Evolutionary conservation across 2,329 filamentous ascomycete species (phyloP).

Genomic region (Stenocarpella maydis): DNA sequence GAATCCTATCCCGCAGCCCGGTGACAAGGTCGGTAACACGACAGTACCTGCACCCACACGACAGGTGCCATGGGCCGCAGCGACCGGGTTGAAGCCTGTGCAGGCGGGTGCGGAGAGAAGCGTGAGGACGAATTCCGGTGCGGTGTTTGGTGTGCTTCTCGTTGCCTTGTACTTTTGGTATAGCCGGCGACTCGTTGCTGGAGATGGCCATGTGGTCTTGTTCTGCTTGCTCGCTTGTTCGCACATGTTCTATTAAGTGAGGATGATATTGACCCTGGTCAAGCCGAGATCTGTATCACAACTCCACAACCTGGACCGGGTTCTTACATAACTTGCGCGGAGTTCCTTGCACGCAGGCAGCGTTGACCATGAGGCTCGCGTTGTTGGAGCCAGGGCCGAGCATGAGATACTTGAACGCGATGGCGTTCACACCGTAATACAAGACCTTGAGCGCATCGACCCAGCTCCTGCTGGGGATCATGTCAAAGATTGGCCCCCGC

Average conservation of each 20-base stretch:
- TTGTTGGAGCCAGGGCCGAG: conserved; percentile 58
- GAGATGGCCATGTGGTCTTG: neutral
- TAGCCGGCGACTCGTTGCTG: neutral
- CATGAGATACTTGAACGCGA: conserved; percentile 67
- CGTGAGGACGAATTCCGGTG: neutral
- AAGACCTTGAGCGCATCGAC: conserved; percentile 55
- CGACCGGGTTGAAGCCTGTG: conserved; percentile 15
- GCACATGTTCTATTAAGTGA: neutral
- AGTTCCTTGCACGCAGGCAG: conserved; percentile 63
- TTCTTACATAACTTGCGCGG: conserved; percentile 56
- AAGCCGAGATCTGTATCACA: conserved; percentile 39
- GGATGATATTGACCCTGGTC: neutral
- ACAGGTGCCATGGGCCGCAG: neutral
- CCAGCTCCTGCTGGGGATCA: conserved; percentile 56
- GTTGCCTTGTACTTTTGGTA: neutral
- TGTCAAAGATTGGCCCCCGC: conserved; percentile 54
- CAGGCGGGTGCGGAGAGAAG: conserved; percentile 18
- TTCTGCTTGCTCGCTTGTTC: neutral
- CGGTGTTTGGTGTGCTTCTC: conserved; percentile 3
- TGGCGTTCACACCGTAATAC: conserved; percentile 53
- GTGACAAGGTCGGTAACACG: neutral
- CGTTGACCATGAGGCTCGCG: conserved; percentile 64
- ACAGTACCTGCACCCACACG: conserved; percentile 22
- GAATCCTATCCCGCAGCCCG: neutral
- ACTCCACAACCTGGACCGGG: conserved; percentile 46